Base-by-base conservation (phyloP, 2,329 filamentous ascomycete species). In the Paracoccidioides lutzii region DNA sequence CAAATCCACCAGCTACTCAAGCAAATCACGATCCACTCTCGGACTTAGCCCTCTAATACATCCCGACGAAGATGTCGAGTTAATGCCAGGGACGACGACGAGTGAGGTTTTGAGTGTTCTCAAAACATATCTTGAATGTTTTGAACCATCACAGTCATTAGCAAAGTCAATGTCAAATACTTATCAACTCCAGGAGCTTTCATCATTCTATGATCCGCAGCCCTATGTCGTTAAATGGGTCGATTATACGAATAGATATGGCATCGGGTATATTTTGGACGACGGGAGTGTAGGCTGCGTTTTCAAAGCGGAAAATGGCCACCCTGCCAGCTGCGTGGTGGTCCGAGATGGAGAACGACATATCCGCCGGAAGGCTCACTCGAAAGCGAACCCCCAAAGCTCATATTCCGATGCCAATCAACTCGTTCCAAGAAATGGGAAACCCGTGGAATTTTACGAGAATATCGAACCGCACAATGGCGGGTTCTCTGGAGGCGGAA, bases 141-240 rank as follows among this genome's bases (percentile, higher is more conserved):
- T 73, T 58, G 60, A 65, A 5, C 67, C 64, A n/a, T 66, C n/a
- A 61, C 59, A 55, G 30, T 53, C 59, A 30, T 38, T 46, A 15
- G 33, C 43, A 9, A 41, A 57, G 33, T 49, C 52, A 4, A 54
- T 32, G 48, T 42, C 55, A 30, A 57, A 49, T 43, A 37, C 49
- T 38, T 66, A 68, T 33, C 65, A 69, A 40, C 64, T 67, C 35
- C 58, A 60, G 7, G 53, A 59, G n/a, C 60, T 62, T 15, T 61
- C 62, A 2, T 55, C 63, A 6, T 60, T 64, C 43, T 63, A 65
- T 33, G 60, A 66, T 37, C 69, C 68, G 2, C 73, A 76, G 54
- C 65, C 74, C 2, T 73, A 76, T 56, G 75, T 78, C 4, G 73
- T 76, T 51, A 78, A 77, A 65, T 78, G 75, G 75, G 75, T 78